These are phyloP conservation scores for Dendrobium catenatum DNA, from an alignment of 106 monocot genomes.

Conservation along the genomic window DNA sequence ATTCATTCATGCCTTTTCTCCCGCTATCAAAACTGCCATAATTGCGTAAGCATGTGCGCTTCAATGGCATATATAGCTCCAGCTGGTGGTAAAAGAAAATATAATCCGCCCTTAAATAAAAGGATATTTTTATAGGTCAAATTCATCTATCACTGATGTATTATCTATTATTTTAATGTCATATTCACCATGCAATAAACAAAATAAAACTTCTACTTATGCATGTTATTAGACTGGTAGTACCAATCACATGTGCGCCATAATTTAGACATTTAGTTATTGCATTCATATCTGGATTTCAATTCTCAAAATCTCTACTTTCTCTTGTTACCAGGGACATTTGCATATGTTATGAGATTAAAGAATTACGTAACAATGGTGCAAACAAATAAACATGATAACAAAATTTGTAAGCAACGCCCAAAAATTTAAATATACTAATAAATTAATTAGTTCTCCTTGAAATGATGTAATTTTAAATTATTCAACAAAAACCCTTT, in stretches of 20 bases:
- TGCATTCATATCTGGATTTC: neutral
- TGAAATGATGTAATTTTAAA: neutral
- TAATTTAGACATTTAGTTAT: neutral
- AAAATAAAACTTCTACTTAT: neutral
- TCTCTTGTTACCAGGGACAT: neutral
- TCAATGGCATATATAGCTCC: neutral
- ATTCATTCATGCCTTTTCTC: neutral
- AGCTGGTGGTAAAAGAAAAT: too few relatives aligned
- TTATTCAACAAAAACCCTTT: neutral
- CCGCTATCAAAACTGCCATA: neutral
- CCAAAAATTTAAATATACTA: neutral
- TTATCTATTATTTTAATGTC: neutral
- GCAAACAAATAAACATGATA: neutral
- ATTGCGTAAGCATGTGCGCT: neutral
- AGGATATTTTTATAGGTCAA: neutral
- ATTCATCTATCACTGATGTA: neutral
- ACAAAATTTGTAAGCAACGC: neutral
- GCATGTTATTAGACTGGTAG: neutral
- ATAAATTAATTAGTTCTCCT: neutral
- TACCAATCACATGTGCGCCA: neutral
- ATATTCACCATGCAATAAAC: neutral
- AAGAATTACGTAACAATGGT: neutral
- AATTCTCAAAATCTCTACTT: neutral
- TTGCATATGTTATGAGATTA: neutral
- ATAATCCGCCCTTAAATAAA: too few relatives aligned